phyloP scores from a whole-genome alignment of 306 rosid genomes.

The Phaseolus lunatus region DNA sequence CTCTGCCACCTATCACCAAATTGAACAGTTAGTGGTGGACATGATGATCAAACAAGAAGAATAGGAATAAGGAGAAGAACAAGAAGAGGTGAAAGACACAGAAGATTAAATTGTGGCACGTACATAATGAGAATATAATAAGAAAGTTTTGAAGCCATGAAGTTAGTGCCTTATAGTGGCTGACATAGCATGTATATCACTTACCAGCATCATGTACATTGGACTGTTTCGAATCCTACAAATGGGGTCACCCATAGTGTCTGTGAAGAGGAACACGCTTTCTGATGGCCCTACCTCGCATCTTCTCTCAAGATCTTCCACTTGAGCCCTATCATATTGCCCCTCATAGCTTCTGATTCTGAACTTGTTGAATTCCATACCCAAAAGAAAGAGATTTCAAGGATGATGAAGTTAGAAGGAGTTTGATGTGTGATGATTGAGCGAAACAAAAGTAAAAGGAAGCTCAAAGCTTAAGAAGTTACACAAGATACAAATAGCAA shows the following conservation, averaged over 20 bases:
- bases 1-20: conserved; percentile 74
- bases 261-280: conserved; percentile 83
- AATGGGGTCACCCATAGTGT: conserved; percentile 95
- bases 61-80: not conserved
- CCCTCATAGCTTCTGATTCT: conserved; percentile 72
- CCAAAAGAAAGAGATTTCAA: not conserved
- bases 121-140: not conserved
- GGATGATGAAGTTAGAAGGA: conserved; percentile 21
- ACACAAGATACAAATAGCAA: conserved; percentile 41
- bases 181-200: conserved; percentile 17
- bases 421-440: not conserved
- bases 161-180: conserved; percentile 7
- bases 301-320: conserved; percentile 81
- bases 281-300: conserved; percentile 83
- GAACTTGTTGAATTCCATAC: conserved; percentile 57
- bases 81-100: not conserved
- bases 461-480: conserved; percentile 32
- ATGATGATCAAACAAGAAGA: conserved; percentile 32
- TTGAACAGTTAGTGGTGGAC: conserved; percentile 14
- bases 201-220: conserved; percentile 90
- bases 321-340: conserved; percentile 67
- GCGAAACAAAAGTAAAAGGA: conserved; percentile 38
- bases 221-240: conserved; percentile 95
- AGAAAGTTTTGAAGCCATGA: not conserved
- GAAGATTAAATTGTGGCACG: not conserved